Base-by-base conservation (phyloP, 2,329 filamentous ascomycete species). In the Paramyrothecium sp. region DNA sequence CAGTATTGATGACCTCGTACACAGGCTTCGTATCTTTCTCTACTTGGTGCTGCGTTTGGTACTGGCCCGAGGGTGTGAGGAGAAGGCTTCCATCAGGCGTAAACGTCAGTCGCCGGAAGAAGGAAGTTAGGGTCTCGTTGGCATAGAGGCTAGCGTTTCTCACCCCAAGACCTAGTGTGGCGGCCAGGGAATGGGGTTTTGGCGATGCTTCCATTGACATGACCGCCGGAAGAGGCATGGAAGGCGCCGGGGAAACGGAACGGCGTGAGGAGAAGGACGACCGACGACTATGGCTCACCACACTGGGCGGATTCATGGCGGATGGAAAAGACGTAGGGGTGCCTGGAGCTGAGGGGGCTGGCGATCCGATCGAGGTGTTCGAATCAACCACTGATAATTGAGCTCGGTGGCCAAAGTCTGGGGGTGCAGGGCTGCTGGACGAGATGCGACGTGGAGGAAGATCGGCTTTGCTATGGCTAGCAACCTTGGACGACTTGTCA, bases 71-170 rank as follows among this genome's bases (percentile, higher is more conserved):
- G 2, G 95, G 95, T 0, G 95, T 99, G 61, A 99, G 88, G 4
- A 99, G 82, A 53, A 99, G 79, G 70, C 93, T 97, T 23, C 95
- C 95, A 69, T 99, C 96, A 0, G 95, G 94, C 1, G 96, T 92
- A 70, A 99, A 99, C 0, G 94, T 93, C 53, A 99, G 79, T 51
- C 95, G 87, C 54, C 95, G 85, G 77, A 99, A 99, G 77, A 99
- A 99, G 0, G 95, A 98, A 0, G 94, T 97, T 58, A 98, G 84
- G 0, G 94, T 97, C 75, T 99, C 95, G 67, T 97, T 98, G 50
- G 92, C 92, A 71, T 99, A 99, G 50, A 99, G 88, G 64, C 88
- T 92, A 47, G 92, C 88, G 66, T 97, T 97, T 69, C 89, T 91
- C 54, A 91, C 84, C 11, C 89, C 89, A 17, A 89, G 65, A 30